Conservation (phyloP, 2,329 filamentous ascomycete species). For the Tolypocladium amazonense region DNA sequence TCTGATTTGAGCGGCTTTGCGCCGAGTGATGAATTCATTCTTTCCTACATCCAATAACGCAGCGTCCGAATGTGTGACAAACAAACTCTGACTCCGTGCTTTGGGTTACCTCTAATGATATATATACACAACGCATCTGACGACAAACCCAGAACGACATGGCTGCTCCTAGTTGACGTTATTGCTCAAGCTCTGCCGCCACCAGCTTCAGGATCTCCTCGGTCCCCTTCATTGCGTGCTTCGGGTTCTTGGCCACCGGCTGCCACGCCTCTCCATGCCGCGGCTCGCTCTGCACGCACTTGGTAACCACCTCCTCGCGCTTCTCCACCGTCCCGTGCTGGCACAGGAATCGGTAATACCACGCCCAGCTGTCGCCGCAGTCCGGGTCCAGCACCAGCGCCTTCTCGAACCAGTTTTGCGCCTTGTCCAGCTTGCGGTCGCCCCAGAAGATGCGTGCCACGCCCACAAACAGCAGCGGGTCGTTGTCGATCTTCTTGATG, state of each 20-base stretch:
- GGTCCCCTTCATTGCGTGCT: constrained; percentile 60
- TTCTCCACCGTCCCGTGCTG: constrained; percentile 96
- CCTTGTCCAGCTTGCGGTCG: constrained; percentile 85
- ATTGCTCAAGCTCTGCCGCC: constrained; percentile 34
- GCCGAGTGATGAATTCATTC: neutral
- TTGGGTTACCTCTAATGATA: neutral
- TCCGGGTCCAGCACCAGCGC: constrained; percentile 82
- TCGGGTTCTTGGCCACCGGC: constrained; percentile 71
- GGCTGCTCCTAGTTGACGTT: neutral
- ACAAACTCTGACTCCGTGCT: neutral
- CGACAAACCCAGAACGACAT: neutral
- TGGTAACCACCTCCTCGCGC: constrained; percentile 69
- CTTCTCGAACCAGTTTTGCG: constrained; percentile 95
- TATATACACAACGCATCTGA: neutral
- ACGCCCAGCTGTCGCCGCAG: constrained; percentile 88
- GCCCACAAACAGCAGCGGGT: constrained; percentile 78
- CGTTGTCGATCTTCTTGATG: constrained; percentile 93
- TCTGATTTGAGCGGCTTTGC: neutral
- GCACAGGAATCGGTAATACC: constrained; percentile 89
- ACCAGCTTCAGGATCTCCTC: constrained; percentile 82
- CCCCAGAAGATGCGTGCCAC: constrained; percentile 95
- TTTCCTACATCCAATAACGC: neutral
- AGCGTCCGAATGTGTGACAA: neutral
- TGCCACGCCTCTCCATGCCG: constrained; percentile 92
- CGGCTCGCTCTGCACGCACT: constrained; percentile 76